Conservation (phyloP, 2,329 filamentous ascomycete species). For the Nemania abortiva region DNA sequence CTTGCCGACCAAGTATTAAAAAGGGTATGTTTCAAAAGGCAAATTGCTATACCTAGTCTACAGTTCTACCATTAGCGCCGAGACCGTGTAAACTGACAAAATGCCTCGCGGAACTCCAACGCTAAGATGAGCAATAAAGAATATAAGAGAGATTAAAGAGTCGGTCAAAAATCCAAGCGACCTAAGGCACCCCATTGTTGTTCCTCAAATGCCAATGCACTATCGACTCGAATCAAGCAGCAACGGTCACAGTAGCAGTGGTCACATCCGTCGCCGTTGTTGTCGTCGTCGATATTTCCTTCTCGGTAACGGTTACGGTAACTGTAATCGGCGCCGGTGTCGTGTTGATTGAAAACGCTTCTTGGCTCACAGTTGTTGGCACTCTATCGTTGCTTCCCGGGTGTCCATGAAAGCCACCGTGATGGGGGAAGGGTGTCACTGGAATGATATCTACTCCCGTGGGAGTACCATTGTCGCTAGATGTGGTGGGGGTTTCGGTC, state of each 20-base stretch:
- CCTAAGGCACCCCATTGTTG: not conserved
- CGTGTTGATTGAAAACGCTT: not conserved
- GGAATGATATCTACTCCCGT: constrained; percentile 38
- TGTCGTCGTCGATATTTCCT: constrained; percentile 26
- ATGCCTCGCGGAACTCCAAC: constrained; percentile 34
- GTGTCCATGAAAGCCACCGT: not conserved
- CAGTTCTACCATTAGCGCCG: constrained; percentile 9
- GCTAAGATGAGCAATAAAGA: constrained; percentile 29
- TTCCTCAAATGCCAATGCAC: not conserved
- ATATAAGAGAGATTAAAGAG: constrained; percentile 21
- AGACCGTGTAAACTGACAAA: constrained; percentile 10
- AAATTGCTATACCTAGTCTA: constrained; percentile 23
- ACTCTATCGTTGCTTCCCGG: not conserved
- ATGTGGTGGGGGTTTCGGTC: constrained; percentile 20
- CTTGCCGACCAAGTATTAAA: constrained; percentile 16
- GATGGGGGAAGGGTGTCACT: constrained; percentile 13
- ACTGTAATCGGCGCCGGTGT: constrained; percentile 16
- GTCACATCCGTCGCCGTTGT: constrained; percentile 19
- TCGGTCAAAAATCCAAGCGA: constrained; percentile 16
- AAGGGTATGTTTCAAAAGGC: constrained; percentile 33
- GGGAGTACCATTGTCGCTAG: constrained; percentile 22
- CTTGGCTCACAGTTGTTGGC: constrained; percentile 1
- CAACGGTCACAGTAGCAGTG: constrained; percentile 30
- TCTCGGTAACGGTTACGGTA: constrained; percentile 36
- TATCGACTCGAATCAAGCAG: constrained; percentile 9